Evolutionary conservation across 2,329 filamentous ascomycete genomes (phyloP), one percentile per base, ranked within the genome.

Genomic region (Dactylellina leptospora): DNA sequence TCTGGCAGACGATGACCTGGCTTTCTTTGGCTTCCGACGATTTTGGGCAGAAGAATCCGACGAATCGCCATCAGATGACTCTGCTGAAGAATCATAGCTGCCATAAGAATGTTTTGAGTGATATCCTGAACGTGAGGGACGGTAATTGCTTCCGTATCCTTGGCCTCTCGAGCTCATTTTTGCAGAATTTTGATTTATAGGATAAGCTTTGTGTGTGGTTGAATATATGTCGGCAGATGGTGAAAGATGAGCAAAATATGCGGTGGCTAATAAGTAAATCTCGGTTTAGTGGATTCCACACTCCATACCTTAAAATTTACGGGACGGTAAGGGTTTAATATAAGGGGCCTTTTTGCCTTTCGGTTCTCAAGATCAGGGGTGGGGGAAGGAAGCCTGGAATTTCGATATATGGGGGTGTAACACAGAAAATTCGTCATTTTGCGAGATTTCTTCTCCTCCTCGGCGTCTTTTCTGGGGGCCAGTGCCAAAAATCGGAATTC

Each of bases 1-100:
- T 30, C 42, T 44, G 13, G 51, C 59, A 13, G 68, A 72, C 13
- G 68, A 44, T 0, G 66, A 72, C 18, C 59, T 53, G 20, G 13
- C 22, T 38, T 59, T 38, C 11, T 13, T 28, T 22, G 55, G 40
- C 13, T 18, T 38, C 1, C 23, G 44, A 22, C 22, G 18, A n/a
- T 10, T 18, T 50, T 56, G 11, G n/a, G 48, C 30, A 1, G 61
- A 56, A 20, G 56, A 42, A 38, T 61, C 28, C 1, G 64, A 50
- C 4, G 48, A 61, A 33, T 30, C 42, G 16, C 23, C 23, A 16
- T 58, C 36, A 22, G 66, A 62, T 22, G 51, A 40, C n/a, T 59
- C 53, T 16, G 48, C 38, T 18, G 56, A 48, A 13, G 48, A 56
- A 18, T 62, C 56, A 4, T 18, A 56, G 18, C 20, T 42, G 18